Conservation (phyloP, 1,139 yeast genomes). For the Insectozyma bohioensis region DNA sequence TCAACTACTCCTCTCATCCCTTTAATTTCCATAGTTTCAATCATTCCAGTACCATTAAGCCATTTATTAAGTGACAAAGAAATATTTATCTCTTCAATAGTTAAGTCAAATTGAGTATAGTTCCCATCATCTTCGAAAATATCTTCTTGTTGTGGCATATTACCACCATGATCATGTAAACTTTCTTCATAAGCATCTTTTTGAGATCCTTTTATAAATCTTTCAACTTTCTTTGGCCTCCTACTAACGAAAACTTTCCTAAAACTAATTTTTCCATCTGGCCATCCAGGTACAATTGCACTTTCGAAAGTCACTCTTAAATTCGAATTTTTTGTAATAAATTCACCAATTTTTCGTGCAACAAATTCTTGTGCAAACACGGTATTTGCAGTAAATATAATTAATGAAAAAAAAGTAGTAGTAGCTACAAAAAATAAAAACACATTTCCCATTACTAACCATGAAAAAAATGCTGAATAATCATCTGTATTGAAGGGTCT, state of each 20-base stretch:
- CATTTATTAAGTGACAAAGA: slow-evolving; percentile 81
- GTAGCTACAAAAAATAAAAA: slow-evolving; percentile 79
- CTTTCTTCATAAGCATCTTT: slow-evolving; percentile 58
- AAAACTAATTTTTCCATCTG: slow-evolving; percentile 80
- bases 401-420: slow-evolving; percentile 80
- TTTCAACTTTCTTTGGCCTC: slow-evolving; percentile 61
- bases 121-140: slow-evolving; percentile 74
- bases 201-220: slow-evolving; percentile 72
- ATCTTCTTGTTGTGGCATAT: slow-evolving; percentile 24
- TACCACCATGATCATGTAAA: slow-evolving; percentile 17
- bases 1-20: slow-evolving; percentile 93
- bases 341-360: slow-evolving; percentile 77
- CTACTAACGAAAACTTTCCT: slow-evolving; percentile 84
- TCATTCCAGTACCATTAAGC: slow-evolving; percentile 86
- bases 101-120: slow-evolving; percentile 90
- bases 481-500: slow-evolving; percentile 86
- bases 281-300: slow-evolving; percentile 96
- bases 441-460: slow-evolving; percentile 87
- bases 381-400: slow-evolving; percentile 78
- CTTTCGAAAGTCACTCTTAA: slow-evolving; percentile 85
- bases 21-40: slow-evolving; percentile 76
- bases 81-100: slow-evolving; percentile 81
- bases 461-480: slow-evolving; percentile 82
- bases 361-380: slow-evolving; percentile 88
- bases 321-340: slow-evolving; percentile 83